These are phyloP conservation scores for Aegle marmelos DNA, from an alignment of 345 rosid species.

Conservation along the genomic window DNA sequence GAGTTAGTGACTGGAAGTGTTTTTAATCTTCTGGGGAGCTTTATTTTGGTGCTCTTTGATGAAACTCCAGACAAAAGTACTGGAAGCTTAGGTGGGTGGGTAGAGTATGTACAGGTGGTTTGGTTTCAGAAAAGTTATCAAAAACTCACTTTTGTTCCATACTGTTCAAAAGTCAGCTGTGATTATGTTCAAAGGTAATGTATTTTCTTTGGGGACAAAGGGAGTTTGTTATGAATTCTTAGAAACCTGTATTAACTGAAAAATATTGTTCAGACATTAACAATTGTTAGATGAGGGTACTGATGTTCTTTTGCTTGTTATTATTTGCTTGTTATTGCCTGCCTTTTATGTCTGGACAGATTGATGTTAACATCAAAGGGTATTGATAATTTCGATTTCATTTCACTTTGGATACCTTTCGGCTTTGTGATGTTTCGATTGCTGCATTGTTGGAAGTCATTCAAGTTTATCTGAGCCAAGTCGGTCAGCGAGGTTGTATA, in stretches of 20 bases:
- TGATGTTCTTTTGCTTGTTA: neutral
- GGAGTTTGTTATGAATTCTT: neutral
- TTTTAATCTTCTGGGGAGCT: constrained; percentile 42
- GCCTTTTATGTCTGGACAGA: neutral
- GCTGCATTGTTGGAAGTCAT: neutral
- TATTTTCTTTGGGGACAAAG: neutral
- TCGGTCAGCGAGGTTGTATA: too few relatives aligned
- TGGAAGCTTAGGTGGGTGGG: constrained; percentile 9
- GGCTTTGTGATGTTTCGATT: neutral
- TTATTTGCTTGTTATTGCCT: neutral
- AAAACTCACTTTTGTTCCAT: constrained; percentile 5
- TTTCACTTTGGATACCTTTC: neutral
- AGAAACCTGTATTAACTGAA: constrained; percentile 8
- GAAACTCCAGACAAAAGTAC: constrained; percentile 27
- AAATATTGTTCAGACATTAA: neutral
- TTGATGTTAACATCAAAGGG: too few relatives aligned
- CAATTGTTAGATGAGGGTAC: neutral
- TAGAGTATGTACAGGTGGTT: constrained; percentile 32
- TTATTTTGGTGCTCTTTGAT: constrained; percentile 56
- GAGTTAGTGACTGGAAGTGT: constrained; percentile 38
- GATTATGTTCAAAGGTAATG: constrained; percentile 2
- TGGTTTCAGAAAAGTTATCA: neutral
- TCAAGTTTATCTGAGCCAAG: too few relatives aligned
- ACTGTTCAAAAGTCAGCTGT: neutral
- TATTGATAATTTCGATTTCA: neutral